Base-by-base conservation (phyloP, 257 asterid genomes). In the Handroanthus guayacan region DNA sequence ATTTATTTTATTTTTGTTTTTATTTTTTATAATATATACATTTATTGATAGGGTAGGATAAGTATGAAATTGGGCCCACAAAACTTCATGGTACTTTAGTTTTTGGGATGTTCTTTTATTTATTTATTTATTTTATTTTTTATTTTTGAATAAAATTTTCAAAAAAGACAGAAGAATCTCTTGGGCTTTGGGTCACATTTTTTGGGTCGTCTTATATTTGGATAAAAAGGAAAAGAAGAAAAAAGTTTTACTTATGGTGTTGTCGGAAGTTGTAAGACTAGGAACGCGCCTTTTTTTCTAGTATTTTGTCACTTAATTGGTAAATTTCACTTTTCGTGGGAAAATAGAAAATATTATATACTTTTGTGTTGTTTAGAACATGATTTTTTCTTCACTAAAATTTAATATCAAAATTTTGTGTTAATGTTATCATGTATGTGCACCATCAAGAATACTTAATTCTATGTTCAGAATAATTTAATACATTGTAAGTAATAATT, bases 21-120 rank as follows among this genome's bases (percentile, higher is more conserved):
- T n/a, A n/a, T n/a, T n/a, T 58, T 12, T 36, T 51, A 25, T 47
- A 38, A 47, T 13, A 18, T 36, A 9, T 3, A 72, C 48, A 69
- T 71, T 78, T 54, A 43, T 47, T 20, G 50, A 9, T 16, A 62
- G 16, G 55, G 20, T 31, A 71, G 75, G 82, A 72, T 78, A 78
- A 78, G 74, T 64, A 72, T 58, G 68, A 78, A 78, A 56, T 56
- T 37, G 82, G 78, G 3, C 58, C 82, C 75, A 78, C 75, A 44
- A 14, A 36, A 54, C 54, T 56, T 64, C 25, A 39, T 39, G 20
- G 64, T 57, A 66, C 72, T 56, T 16, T 66, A 55, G 38, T 45
- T 52, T 65, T 54, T 31, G 34, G 3, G 10, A 1, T 9, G 9
- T 9, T 9, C 2, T 47, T 47, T 47, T 9, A 2, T 16, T 14